Base-by-base conservation (phyloP, 768 basidiomycete species). In the Mycena filopes region DNA sequence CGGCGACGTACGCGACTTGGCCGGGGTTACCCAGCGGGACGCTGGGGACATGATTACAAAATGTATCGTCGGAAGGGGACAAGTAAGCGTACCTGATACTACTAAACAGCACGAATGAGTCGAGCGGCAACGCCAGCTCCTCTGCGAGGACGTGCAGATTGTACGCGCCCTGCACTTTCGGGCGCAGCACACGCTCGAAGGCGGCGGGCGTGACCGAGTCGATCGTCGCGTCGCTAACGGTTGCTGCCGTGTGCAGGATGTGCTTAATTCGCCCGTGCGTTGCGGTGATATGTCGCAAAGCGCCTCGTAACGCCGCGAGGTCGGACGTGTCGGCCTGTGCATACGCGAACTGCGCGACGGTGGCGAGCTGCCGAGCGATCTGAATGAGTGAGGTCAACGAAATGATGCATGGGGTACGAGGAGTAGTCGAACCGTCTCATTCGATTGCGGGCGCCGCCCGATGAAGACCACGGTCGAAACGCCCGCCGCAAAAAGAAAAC, bases 101-200 rank as follows among this genome's bases (percentile, higher is more conserved):
- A 63, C 76, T 76, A 47, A 73, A 72, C 23, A 79, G 61, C 23
- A 76, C 72, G 55, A 77, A 79, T 4, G 74, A 72, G 10, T 78
- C 73, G 20, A 79, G 71, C 6, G 66, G 38, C 5, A 77, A 71
- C 4, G 60, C 67, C 25, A 79, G 67, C 42, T 75, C 72, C 43
- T 70, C 70, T 42, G 73, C 69, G 42, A 74, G 70, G 7, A 68
- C 13, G 58, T 79, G 77, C 12, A 79, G 67, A 55, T 78, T 78
- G 76, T 77, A 78, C 1, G 76, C 76, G 1, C 71, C 77, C 21
- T 70, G 42, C 25, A 76, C 73, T 55, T 75, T 77, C 31, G 76
- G 73, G 3, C 72, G 70, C 47, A 76, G 68, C 3, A 75, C 75
- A 2, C 61, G 68, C 7, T 72, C 72, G 56, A 75, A 75, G 33